phyloP scores from a whole-genome alignment of 345 rosid species.

The Hevea brasiliensis region DNA sequence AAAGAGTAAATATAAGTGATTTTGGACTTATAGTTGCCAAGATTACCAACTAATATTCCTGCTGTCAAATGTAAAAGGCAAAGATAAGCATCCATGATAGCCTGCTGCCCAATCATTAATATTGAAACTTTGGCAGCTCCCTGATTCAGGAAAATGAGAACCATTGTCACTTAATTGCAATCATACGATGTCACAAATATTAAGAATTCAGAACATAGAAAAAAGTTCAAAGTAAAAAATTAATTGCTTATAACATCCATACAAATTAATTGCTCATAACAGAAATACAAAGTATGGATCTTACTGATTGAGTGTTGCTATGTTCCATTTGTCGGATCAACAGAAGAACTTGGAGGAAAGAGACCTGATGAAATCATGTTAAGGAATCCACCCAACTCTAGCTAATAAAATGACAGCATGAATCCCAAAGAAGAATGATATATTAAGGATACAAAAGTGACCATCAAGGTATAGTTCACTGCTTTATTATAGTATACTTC shows the following conservation, averaged over 20 bases:
- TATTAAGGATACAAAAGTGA: slow-evolving; percentile 95
- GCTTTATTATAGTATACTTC: slow-evolving; percentile 97
- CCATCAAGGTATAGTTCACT: slow-evolving; percentile 97
- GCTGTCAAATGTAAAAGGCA: slow-evolving; percentile 97
- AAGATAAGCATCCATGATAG: slow-evolving; percentile 97
- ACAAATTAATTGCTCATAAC: slow-evolving; percentile 8
- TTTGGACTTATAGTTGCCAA: background rate
- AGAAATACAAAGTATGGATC: slow-evolving; percentile 24
- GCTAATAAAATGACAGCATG: slow-evolving; percentile 9
- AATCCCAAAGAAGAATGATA: slow-evolving; percentile 5
- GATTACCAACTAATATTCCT: slow-evolving; percentile 90
- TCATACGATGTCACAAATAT: slow-evolving; percentile 8
- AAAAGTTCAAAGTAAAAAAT: background rate
- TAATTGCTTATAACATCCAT: background rate
- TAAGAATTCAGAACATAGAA: background rate
- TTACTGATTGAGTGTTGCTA: slow-evolving; percentile 94
- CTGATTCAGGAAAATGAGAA: slow-evolving; percentile 46
- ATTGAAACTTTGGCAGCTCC: slow-evolving; percentile 98
- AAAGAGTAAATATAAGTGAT: background rate
- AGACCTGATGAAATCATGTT: slow-evolving; percentile 57
- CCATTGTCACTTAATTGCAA: slow-evolving; percentile 17
- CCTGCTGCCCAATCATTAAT: slow-evolving; percentile 93
- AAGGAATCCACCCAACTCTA: slow-evolving; percentile 50
- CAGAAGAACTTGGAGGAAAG: slow-evolving; percentile 92
- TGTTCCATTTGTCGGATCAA: slow-evolving; percentile 98